phyloP scores from a whole-genome alignment of 1,284 basidiomycete species.

The Rhodotorula glutinis region DNA sequence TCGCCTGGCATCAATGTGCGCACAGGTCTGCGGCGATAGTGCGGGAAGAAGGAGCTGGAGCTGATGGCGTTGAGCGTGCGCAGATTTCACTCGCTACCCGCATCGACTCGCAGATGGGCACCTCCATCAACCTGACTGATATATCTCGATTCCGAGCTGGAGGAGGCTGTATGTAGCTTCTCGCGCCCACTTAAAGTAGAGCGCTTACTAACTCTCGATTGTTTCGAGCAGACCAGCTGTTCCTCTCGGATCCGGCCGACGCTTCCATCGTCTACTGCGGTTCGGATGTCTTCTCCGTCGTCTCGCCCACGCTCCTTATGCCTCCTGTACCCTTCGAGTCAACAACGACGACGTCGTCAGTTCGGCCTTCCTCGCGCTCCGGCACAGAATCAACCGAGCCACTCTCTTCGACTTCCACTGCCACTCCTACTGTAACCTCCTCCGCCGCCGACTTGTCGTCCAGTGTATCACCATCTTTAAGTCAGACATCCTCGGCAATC shows the following conservation, averaged over 20 bases:
- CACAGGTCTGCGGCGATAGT: too few relatives aligned
- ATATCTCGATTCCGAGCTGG: slow-evolving; percentile 9
- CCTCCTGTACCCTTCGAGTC: too few relatives aligned
- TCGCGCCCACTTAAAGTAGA: too few relatives aligned
- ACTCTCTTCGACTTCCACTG: too few relatives aligned
- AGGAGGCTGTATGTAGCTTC: slow-evolving; percentile 14
- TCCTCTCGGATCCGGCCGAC: slow-evolving; percentile 28
- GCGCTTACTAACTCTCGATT: too few relatives aligned
- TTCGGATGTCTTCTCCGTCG: slow-evolving; percentile 27
- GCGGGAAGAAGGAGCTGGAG: too few relatives aligned
- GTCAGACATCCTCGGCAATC: too few relatives aligned
- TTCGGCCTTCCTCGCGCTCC: too few relatives aligned
- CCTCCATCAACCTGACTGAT: background rate
- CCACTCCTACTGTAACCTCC: too few relatives aligned
- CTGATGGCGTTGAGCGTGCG: background rate
- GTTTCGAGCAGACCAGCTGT: slow-evolving; percentile 33
- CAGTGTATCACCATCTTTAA: too few relatives aligned
- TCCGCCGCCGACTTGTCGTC: too few relatives aligned
- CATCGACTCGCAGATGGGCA: slow-evolving; percentile 5
- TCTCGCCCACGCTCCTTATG: background rate
- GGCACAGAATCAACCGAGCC: too few relatives aligned
- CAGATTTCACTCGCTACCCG: slow-evolving; percentile 6
- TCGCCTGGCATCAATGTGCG: slow-evolving; percentile 17
- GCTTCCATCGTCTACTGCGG: slow-evolving; percentile 22
- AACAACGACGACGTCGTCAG: background rate